phyloP scores from a whole-genome alignment of 1,284 basidiomycete species.

The Stygiomarasmius scandens region DNA sequence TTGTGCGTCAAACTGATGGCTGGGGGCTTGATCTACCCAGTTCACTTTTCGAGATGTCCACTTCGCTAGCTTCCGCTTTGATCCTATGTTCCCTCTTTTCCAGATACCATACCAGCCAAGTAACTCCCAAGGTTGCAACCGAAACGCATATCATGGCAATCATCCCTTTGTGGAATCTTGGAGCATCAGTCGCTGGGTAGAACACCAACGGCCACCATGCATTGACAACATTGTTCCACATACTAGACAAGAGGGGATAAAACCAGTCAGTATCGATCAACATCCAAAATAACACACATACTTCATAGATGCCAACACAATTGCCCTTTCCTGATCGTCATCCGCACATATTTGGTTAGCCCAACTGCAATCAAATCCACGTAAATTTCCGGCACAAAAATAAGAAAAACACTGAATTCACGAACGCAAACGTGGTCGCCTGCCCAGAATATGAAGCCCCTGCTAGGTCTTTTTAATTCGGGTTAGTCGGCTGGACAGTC shows the following conservation, averaged over 20 bases:
- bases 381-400: neutral
- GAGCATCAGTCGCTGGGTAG: conserved; percentile 69
- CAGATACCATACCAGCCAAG: conserved; percentile 59
- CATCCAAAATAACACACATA: no score
- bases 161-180: conserved; percentile 64
- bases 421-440: conserved; percentile 69
- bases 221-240: conserved; percentile 74
- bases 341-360: conserved; percentile 72
- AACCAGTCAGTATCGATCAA: no score
- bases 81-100: conserved; percentile 46
- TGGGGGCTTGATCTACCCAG: no score
- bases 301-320: conserved; percentile 76
- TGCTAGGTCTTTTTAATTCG: conserved; percentile 46
- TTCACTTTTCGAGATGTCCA: no score
- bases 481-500: no score
- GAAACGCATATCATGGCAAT: conserved; percentile 66
- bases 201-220: conserved; percentile 74
- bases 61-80: no score
- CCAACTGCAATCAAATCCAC: conserved; percentile 43
- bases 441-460: conserved; percentile 70
- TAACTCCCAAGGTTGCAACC: conserved; percentile 55
- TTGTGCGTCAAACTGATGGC: no score
- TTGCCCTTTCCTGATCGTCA: conserved; percentile 64
- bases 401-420: conserved; percentile 17
- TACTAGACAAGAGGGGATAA: conserved; percentile 43